Percentiles rank a stretch among this genome's conserved stretches.
Evolutionary conservation across 768 basidiomycete species (phyloP).

Genomic region (Rubroboletus satanas): DNA sequence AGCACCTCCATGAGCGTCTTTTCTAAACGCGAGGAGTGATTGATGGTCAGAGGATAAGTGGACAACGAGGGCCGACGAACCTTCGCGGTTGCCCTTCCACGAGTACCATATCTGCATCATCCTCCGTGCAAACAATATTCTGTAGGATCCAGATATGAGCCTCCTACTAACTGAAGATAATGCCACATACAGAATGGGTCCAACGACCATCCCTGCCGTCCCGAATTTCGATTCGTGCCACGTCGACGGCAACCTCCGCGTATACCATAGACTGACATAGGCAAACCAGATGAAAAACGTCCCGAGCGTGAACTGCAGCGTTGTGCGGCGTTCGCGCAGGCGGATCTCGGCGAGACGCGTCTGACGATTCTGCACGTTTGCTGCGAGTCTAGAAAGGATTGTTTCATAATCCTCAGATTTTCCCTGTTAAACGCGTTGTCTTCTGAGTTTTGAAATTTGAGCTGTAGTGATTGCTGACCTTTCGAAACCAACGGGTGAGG

Average conservation of each 20-base stretch:
- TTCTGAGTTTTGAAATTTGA: background rate
- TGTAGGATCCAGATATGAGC: slow-evolving; percentile 21
- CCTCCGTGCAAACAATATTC: slow-evolving; percentile 72
- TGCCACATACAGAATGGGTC: slow-evolving; percentile 71
- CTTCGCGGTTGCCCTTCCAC: slow-evolving; percentile 76
- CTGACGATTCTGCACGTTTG: slow-evolving; percentile 70
- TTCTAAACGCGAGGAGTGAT: slow-evolving; percentile 45
- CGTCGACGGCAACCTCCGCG: slow-evolving; percentile 46
- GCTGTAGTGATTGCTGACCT: slow-evolving; percentile 14
- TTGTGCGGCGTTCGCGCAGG: slow-evolving; percentile 77
- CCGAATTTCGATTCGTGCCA: slow-evolving; percentile 31
- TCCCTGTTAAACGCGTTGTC: slow-evolving; percentile 5
- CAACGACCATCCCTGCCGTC: slow-evolving; percentile 53
- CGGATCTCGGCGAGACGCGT: slow-evolving; percentile 76
- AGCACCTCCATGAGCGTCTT: slow-evolving; percentile 69
- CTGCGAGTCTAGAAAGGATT: slow-evolving; percentile 60
- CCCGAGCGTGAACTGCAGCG: slow-evolving; percentile 73
- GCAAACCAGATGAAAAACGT: slow-evolving; percentile 69
- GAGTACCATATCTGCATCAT: slow-evolving; percentile 85
- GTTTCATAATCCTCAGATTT: slow-evolving; percentile 68
- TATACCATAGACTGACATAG: slow-evolving; percentile 75
- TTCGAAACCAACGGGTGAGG: slow-evolving; percentile 27
- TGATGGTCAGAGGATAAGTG: background rate
- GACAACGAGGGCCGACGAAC: slow-evolving; percentile 34
- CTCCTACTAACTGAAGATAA: background rate